phyloP scores from a whole-genome alignment of 371 early-diverging fungal species.

The Mucor piriformis region DNA sequence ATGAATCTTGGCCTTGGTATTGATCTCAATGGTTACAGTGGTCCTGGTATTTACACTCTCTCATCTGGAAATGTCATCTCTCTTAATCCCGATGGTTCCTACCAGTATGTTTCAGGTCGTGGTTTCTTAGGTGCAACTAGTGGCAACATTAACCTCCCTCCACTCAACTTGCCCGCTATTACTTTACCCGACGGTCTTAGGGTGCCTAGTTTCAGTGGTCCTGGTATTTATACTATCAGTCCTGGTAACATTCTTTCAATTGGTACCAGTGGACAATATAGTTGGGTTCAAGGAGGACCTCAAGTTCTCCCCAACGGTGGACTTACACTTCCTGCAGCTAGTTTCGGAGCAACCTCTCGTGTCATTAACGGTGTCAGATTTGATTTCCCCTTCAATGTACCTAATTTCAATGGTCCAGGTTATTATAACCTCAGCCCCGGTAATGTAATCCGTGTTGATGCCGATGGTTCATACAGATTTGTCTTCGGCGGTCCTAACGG shows the following conservation, averaged over 20 bases:
- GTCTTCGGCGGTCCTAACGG: neutral
- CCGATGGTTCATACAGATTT: neutral
- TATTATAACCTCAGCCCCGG: constrained; percentile 3
- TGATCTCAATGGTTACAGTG: neutral
- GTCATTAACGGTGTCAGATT: neutral
- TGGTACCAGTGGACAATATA: neutral
- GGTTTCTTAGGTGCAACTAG: neutral
- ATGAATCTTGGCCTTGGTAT: neutral
- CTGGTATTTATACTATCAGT: neutral
- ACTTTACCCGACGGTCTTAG: neutral
- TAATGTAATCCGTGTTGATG: neutral
- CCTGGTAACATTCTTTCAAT: neutral
- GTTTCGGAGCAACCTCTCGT: neutral
- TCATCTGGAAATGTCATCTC: neutral
- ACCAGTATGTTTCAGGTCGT: constrained; percentile 2
- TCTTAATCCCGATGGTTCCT: neutral
- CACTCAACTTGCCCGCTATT: neutral
- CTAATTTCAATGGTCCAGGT: constrained; percentile 6
- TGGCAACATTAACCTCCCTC: neutral
- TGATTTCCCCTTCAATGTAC: neutral
- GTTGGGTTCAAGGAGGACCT: neutral
- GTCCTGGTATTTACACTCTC: constrained; percentile 15
- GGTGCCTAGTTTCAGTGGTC: neutral
- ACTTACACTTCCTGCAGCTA: neutral
- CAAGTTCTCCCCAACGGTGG: neutral